A percentile compares a stretch with the other conserved stretches of the same genome.
Evolutionary conservation across 371 early-diverging fungal species (phyloP).

Genomic region (Mycotypha africana): DNA sequence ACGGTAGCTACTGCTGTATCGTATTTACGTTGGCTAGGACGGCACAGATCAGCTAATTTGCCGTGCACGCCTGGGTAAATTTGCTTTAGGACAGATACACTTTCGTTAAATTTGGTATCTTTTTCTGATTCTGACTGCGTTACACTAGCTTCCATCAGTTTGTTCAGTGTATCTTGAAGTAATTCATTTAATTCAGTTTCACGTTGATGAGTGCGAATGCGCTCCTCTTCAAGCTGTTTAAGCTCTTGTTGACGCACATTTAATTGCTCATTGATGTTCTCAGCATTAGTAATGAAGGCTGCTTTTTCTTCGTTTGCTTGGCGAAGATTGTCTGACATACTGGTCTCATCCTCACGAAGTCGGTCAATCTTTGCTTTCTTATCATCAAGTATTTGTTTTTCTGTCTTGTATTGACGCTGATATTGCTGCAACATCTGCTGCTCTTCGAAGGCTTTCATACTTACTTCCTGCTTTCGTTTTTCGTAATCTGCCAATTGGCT

Average conservation of each 20-base stretch:
- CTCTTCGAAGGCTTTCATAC: constrained; percentile 56
- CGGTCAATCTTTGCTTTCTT: constrained; percentile 54
- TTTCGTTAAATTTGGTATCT: constrained; percentile 68
- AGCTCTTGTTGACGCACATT: constrained; percentile 27
- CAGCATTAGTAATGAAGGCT: constrained; percentile 15
- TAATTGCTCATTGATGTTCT: constrained; percentile 25
- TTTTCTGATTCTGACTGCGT: constrained; percentile 82
- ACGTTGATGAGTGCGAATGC: constrained; percentile 27
- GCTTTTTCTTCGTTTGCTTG: constrained; percentile 23
- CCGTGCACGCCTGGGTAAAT: constrained; percentile 88
- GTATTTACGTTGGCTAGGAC: constrained; percentile 92
- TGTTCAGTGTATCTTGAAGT: constrained; percentile 64
- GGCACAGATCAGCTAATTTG: constrained; percentile 84
- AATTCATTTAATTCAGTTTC: constrained; percentile 83
- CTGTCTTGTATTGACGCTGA: constrained; percentile 61
- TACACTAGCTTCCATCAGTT: constrained; percentile 75
- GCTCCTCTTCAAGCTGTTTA: constrained; percentile 36
- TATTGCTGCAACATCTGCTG: constrained; percentile 63
- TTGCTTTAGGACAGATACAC: constrained; percentile 75
- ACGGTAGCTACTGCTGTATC: constrained; percentile 79
- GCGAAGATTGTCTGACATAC: constrained; percentile 21
- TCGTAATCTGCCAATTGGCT: constrained; percentile 53
- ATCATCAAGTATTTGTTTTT: constrained; percentile 55
- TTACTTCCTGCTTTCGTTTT: constrained; percentile 67
- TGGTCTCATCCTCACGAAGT: constrained; percentile 38